Evolutionary conservation across 495 filamentous ascomycete genomes (phyloP).

Genomic region (Trichodelitschia bisporula): DNA sequence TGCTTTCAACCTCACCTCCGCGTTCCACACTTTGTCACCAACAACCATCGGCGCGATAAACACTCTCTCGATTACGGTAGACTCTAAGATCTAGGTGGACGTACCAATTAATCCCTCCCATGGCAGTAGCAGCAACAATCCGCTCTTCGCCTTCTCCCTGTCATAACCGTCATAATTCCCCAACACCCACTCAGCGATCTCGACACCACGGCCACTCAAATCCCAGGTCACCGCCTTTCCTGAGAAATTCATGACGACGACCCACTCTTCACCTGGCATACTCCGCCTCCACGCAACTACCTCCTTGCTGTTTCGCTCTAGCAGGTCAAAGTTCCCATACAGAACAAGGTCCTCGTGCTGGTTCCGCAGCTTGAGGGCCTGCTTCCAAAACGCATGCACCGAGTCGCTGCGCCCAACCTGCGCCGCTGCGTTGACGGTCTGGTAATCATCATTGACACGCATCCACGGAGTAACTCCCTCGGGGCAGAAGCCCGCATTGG

Average conservation of each 20-base stretch:
- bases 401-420: constrained; percentile 9
- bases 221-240: constrained; percentile 17
- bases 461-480: constrained; percentile 14
- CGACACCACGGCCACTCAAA: constrained; percentile 11
- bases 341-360: constrained; percentile 19
- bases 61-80: too few relatives aligned
- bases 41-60: too few relatives aligned
- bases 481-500: constrained; percentile 15
- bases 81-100: too few relatives aligned
- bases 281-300: constrained; percentile 18
- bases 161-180: constrained; percentile 17
- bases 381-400: constrained; percentile 22
- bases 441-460: constrained; percentile 17
- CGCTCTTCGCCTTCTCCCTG: constrained; percentile 8
- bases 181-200: constrained; percentile 17
- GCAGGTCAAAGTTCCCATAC: constrained; percentile 20
- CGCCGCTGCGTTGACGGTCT: constrained; percentile 11
- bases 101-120: constrained; percentile 19
- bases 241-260: constrained; percentile 21
- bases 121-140: constrained; percentile 10
- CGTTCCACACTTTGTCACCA: too few relatives aligned
- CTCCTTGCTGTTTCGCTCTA: constrained; percentile 13
- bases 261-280: constrained; percentile 11
- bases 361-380: constrained; percentile 16
- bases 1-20: too few relatives aligned